Evolutionary conservation across 2,329 filamentous ascomycete species (phyloP).

Genomic region (Ophiostoma ulmi): DNA sequence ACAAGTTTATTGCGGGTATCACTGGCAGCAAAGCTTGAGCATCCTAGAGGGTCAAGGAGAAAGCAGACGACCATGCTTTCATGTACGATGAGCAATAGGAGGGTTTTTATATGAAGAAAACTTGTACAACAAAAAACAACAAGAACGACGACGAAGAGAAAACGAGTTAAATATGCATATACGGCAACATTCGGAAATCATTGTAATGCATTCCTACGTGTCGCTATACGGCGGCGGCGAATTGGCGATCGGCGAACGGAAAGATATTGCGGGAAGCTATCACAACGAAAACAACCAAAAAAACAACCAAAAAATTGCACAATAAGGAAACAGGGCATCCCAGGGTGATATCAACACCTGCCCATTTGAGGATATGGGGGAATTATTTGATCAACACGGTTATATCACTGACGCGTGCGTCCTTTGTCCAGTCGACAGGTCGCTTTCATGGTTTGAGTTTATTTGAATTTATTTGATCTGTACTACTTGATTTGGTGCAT

Average conservation of each 20-base stretch:
- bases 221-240: neutral
- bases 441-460: slow-evolving; percentile 13
- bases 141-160: neutral
- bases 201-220: neutral
- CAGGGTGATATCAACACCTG: neutral
- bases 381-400: slow-evolving; percentile 11
- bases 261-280: neutral
- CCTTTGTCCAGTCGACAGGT: slow-evolving; percentile 8
- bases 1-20: slow-evolving; percentile 14
- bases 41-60: neutral
- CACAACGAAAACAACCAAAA: neutral
- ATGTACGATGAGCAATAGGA: neutral
- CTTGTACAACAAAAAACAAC: slow-evolving; percentile 8
- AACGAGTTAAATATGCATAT: neutral
- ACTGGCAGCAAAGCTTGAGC: neutral
- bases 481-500: neutral
- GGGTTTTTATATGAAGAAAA: neutral
- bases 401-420: slow-evolving; percentile 16
- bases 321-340: neutral
- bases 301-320: neutral
- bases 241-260: neutral
- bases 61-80: neutral
- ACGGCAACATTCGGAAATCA: slow-evolving; percentile 5
- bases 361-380: slow-evolving; percentile 1
- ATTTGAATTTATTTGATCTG: neutral